Percentiles rank a stretch among this genome's conserved stretches.
Conservation (phyloP, 768 basidiomycete species). For the Hirschioporus abietinus region DNA sequence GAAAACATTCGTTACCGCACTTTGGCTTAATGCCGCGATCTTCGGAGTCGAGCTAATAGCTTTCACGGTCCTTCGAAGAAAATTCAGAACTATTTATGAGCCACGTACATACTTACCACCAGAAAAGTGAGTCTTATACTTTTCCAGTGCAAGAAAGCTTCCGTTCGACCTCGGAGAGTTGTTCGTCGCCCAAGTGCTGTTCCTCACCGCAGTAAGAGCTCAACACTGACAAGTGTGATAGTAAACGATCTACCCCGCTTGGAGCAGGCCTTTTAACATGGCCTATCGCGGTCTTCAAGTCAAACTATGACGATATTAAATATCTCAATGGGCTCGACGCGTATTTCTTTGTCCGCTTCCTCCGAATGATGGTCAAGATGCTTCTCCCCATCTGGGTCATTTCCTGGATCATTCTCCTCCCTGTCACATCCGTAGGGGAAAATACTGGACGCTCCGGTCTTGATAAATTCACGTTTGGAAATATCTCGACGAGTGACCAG, state of each 20-base stretch:
- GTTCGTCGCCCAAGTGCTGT: too few species aligned
- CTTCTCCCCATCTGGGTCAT: slow-evolving; percentile 52
- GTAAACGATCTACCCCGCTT: slow-evolving; percentile 56
- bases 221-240: slow-evolving; percentile 16
- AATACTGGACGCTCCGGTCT: slow-evolving; percentile 29
- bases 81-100: slow-evolving; percentile 86
- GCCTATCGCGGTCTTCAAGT: slow-evolving; percentile 61
- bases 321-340: slow-evolving; percentile 64
- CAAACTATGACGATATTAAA: slow-evolving; percentile 58
- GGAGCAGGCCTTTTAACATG: slow-evolving; percentile 49
- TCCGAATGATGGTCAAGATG: slow-evolving; percentile 58
- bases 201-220: too few species aligned
- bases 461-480: slow-evolving; percentile 45
- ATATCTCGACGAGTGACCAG: slow-evolving; percentile 35
- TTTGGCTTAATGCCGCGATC: slow-evolving; percentile 75
- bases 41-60: slow-evolving; percentile 64
- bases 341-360: slow-evolving; percentile 45
- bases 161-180: background rate
- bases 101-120: slow-evolving; percentile 69
- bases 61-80: slow-evolving; percentile 80
- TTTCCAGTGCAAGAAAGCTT: slow-evolving; percentile 4
- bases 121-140: slow-evolving; percentile 29
- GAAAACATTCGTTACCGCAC: slow-evolving; percentile 74
- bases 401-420: slow-evolving; percentile 61
- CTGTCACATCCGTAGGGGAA: slow-evolving; percentile 44